These are phyloP conservation scores for Rhynchospora pubera DNA, from an alignment of 176 grass and related monocot species.

Conservation along the genomic window DNA sequence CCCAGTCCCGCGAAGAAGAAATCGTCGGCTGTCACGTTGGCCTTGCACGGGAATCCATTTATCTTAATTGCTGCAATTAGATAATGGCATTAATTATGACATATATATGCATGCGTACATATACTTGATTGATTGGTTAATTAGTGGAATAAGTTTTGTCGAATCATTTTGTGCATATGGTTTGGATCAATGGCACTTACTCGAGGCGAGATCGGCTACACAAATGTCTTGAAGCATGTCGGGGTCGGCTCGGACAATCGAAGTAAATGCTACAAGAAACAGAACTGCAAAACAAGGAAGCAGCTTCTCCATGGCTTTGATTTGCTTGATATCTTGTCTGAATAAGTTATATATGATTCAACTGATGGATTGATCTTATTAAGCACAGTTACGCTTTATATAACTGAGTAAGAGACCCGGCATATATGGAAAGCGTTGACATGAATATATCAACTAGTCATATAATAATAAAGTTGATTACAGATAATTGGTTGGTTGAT, in stretches of 20 bases:
- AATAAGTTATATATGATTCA: background rate
- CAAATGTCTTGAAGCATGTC: conserved; percentile 72
- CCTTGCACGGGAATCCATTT: conserved; percentile 78
- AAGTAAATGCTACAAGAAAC: background rate
- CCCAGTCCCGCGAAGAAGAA: conserved; percentile 50
- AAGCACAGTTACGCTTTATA: background rate
- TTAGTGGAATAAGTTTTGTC: background rate
- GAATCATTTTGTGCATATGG: background rate
- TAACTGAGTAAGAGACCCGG: background rate
- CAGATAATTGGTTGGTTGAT: background rate
- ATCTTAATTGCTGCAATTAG: conserved; percentile 44
- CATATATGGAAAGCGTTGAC: background rate
- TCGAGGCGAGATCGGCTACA: conserved; percentile 42
- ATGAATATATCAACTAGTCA: background rate
- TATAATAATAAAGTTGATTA: background rate
- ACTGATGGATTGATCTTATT: background rate
- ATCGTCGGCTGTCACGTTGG: conserved; percentile 41
- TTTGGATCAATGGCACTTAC: conserved; percentile 26
- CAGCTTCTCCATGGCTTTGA: background rate
- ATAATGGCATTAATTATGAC: background rate
- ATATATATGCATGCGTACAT: no score
- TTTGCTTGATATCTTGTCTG: background rate
- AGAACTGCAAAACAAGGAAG: background rate
- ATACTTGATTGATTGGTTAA: no score
- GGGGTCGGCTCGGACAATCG: conserved; percentile 24